Conservation (phyloP, 139 green algal species). For the Chlamydomonas urium region DNA sequence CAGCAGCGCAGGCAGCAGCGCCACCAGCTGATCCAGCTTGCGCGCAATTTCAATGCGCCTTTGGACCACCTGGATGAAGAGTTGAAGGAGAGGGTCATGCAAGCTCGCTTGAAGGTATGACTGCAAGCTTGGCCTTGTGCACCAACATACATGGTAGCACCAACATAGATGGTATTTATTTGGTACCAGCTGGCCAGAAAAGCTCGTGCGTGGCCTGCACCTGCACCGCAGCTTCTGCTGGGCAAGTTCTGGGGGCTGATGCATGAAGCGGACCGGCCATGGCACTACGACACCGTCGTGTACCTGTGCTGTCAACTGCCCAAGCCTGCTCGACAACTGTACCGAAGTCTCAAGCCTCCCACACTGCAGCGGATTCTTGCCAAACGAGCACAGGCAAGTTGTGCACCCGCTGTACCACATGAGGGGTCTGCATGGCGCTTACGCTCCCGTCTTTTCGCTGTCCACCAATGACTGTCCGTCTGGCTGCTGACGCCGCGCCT, state of each 20-base stretch:
- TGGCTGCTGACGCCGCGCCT: neutral
- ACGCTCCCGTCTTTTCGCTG: neutral
- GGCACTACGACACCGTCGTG: constrained; percentile 27
- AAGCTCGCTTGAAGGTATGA: neutral
- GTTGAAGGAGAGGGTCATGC: neutral
- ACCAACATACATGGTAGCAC: neutral
- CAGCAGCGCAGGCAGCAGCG: neutral
- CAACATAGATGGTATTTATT: neutral
- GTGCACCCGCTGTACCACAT: neutral
- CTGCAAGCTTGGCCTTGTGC: neutral
- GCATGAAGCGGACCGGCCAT: constrained; percentile 37
- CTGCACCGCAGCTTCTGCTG: constrained; percentile 18
- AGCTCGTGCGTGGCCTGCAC: neutral
- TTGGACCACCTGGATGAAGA: neutral
- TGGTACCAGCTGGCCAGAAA: neutral
- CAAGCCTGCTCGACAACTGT: neutral
- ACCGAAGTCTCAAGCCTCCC: constrained; percentile 16
- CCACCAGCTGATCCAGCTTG: neutral
- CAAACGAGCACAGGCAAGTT: constrained; percentile 12
- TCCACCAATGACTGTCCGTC: neutral
- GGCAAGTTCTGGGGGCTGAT: constrained; percentile 41
- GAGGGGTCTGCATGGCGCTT: neutral
- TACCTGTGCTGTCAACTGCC: constrained; percentile 29
- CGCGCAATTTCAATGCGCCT: neutral
- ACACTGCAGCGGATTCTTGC: constrained; percentile 25